Evolutionary conservation across 805 yeast genomes (phyloP).

Genomic region (Suhomyces pyralidae): DNA sequence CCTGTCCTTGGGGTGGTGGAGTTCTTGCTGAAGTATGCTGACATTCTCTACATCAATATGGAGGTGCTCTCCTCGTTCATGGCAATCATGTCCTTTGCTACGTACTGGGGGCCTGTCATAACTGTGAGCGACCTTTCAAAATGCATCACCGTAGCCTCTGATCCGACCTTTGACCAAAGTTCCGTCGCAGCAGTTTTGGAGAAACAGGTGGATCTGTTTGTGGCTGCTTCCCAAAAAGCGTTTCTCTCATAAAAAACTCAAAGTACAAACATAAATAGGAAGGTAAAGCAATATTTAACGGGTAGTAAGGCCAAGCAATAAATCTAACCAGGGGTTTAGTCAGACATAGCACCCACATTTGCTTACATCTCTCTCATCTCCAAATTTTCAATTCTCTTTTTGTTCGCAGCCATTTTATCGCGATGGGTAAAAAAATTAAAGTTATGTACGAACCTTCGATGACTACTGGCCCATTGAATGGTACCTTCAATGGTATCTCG

Average conservation of each 20-base stretch:
- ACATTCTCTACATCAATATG: conserved; percentile 1
- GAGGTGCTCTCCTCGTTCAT: conserved; percentile 1
- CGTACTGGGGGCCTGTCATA: conserved; percentile 6
- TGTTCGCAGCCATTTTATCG: background rate
- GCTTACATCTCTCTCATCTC: too few species aligned
- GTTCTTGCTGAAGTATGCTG: conserved; percentile 3
- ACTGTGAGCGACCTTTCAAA: conserved; percentile 1
- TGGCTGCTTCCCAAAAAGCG: background rate
- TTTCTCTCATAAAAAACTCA: too few species aligned
- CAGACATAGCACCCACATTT: too few species aligned
- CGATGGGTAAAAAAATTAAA: background rate
- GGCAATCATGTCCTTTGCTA: conserved; percentile 1
- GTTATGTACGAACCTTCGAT: background rate
- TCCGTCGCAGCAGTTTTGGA: background rate
- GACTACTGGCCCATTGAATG: conserved; percentile 5
- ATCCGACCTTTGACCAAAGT: background rate
- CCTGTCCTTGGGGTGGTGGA: background rate
- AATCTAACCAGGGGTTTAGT: too few species aligned
- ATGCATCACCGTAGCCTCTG: conserved; percentile 1
- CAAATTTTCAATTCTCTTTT: background rate
- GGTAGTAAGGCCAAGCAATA: too few species aligned
- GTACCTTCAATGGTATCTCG: conserved; percentile 13
- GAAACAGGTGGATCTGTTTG: background rate
- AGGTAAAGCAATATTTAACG: too few species aligned
- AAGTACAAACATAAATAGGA: too few species aligned